Base-by-base conservation (phyloP, 1,284 basidiomycete genomes). In the Trichosporon asahii region DNA sequence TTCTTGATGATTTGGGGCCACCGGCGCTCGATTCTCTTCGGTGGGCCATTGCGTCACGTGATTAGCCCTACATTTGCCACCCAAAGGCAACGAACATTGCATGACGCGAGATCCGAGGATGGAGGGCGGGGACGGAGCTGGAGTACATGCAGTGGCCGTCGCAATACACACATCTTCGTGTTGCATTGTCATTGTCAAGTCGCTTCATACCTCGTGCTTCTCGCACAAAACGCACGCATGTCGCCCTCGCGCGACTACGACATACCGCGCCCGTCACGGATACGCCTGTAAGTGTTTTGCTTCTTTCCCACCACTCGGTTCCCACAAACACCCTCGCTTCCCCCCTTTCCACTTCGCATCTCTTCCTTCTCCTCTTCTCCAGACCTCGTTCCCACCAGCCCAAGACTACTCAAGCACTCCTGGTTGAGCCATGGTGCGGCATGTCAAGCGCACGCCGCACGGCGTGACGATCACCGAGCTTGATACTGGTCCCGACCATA, bases 241-340 rank as follows among this genome's bases (percentile, higher is more conserved):
- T 31, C 55, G 55, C 55, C 55, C 55, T 60, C 55, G 29, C 55
- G 55, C 27, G 55, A 60, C 63, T 40, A 64, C 33, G 35, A 40
- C 33, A 64, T 40, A 33, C 40, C 63, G 9, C 40, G 63, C 29
- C 63, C 40, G n/a, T 64, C 40, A 25, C 33, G 63, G 18, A 40
- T 37, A 40, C 23, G 23, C 31, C 33, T 64, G 63, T 64, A 25
- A 37, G 35, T 64, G 23, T 18, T 37, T 23, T 37, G 23, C 40
- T 40, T 64, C 40, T 37, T 40, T 14, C 29, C 63, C 9, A 4
- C 40, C 14, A 4, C 21, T 23, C 31, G 33, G 4, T 64, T 64
- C 63, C 63, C 63, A 37, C 63, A 31, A 15, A 15, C 31, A 15
- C 35, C 29, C 31, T 31, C 63, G 18, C 29, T 64, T 35, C 18